Percentiles rank a stretch among this genome's conserved stretches.
These are phyloP conservation scores for Auriscalpium vulgare DNA, from an alignment of 768 basidiomycete species.

Conservation along the genomic window DNA sequence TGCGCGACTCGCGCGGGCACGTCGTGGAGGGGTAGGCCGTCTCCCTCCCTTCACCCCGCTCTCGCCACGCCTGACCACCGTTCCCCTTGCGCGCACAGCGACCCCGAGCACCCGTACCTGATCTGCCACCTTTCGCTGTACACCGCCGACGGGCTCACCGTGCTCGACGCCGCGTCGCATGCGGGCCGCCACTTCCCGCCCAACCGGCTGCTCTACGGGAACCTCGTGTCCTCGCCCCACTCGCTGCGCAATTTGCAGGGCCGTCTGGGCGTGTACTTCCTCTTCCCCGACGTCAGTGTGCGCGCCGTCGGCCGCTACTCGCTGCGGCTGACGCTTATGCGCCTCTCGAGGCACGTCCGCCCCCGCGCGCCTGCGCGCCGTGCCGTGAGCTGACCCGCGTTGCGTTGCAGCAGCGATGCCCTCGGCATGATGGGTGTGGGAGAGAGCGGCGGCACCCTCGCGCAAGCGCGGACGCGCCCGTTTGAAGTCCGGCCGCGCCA, in stretches of 20 bases:
- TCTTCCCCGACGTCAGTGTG: slow-evolving; percentile 88
- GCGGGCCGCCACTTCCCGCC: slow-evolving; percentile 39
- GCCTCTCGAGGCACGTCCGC: slow-evolving; percentile 63
- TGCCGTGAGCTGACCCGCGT: slow-evolving; percentile 15
- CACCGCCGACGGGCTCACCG: slow-evolving; percentile 54
- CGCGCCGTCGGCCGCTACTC: slow-evolving; percentile 70
- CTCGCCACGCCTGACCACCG: slow-evolving; percentile 1
- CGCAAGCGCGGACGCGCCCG: slow-evolving; percentile 59
- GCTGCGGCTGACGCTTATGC: slow-evolving; percentile 64
- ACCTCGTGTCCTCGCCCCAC: slow-evolving; percentile 76
- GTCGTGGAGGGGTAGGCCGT: slow-evolving; percentile 68
- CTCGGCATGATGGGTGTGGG: slow-evolving; percentile 32
- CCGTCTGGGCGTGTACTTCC: slow-evolving; percentile 74
- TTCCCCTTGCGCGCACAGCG: slow-evolving; percentile 36
- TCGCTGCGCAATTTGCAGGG: slow-evolving; percentile 76
- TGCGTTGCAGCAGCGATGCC: slow-evolving; percentile 43
- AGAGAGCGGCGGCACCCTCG: slow-evolving; percentile 57
- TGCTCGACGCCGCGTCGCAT: slow-evolving; percentile 58
- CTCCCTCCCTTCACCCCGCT: slow-evolving; percentile 13
- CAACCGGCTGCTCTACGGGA: slow-evolving; percentile 71
- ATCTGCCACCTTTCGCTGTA: slow-evolving; percentile 76
- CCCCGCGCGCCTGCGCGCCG: neutral
- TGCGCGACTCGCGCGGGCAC: slow-evolving; percentile 66
- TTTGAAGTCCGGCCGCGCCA: slow-evolving; percentile 74
- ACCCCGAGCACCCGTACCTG: slow-evolving; percentile 81